Percentiles rank a stretch among this genome's conserved stretches.
These are phyloP conservation scores for Gentiana straminea DNA, from an alignment of 257 asterid genomes.

Conservation along the genomic window DNA sequence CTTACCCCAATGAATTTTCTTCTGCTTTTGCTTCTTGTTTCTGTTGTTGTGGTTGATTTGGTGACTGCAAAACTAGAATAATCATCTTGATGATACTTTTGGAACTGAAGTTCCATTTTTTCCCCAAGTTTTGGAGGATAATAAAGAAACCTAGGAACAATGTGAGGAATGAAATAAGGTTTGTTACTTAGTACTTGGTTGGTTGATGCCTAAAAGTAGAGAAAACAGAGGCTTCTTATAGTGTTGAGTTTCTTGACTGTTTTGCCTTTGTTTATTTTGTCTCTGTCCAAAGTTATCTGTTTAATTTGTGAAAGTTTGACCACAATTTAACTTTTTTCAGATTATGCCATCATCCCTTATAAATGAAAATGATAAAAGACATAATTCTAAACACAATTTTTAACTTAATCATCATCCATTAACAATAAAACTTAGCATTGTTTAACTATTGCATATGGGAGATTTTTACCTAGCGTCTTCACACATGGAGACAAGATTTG, in stretches of 20 bases:
- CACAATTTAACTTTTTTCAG: slow-evolving; percentile 22
- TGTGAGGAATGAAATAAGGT: neutral
- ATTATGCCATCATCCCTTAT: too few relatives aligned
- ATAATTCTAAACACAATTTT: too few relatives aligned
- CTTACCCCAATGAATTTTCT: slow-evolving; percentile 74
- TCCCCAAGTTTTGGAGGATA: neutral
- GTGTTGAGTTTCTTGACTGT: slow-evolving; percentile 11
- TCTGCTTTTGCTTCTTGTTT: slow-evolving; percentile 23
- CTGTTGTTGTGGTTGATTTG: too few relatives aligned
- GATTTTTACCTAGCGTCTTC: too few relatives aligned
- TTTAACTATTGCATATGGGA: too few relatives aligned
- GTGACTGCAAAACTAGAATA: neutral
- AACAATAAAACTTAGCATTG: too few relatives aligned
- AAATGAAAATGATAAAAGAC: too few relatives aligned
- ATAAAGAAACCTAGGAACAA: neutral
- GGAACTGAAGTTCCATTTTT: slow-evolving; percentile 44
- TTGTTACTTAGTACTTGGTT: neutral
- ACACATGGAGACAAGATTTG: too few relatives aligned
- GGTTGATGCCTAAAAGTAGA: slow-evolving; percentile 15
- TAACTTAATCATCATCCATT: too few relatives aligned
- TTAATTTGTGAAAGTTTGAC: slow-evolving; percentile 26
- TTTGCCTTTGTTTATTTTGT: slow-evolving; percentile 35
- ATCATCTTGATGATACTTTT: slow-evolving; percentile 11
- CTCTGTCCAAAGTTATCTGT: slow-evolving; percentile 10
- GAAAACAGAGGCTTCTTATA: slow-evolving; percentile 26